Percentiles rank a stretch among this genome's conserved stretches.
These are phyloP conservation scores for Achlya hypogyna DNA, from an alignment of 352 stramenopile species.

Conservation along the genomic window DNA sequence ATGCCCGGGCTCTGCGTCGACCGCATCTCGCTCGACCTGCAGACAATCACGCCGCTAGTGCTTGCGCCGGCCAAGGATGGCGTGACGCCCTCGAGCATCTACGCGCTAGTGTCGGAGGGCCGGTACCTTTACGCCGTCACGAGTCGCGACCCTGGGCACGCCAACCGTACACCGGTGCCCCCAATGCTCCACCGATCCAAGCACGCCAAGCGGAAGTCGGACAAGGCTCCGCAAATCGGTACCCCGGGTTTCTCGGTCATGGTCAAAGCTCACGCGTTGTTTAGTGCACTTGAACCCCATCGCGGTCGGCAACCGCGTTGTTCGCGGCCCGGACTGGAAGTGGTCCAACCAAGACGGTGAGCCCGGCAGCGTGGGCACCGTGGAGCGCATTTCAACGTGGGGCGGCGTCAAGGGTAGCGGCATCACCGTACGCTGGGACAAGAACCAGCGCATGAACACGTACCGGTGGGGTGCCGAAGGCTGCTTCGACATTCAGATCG, in stretches of 20 bases:
- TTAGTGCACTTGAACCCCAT: conserved; percentile 25
- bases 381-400: conserved; percentile 71
- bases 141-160: conserved; percentile 32
- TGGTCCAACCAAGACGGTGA: conserved; percentile 73
- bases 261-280: conserved; percentile 6
- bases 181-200: conserved; percentile 38
- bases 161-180: background rate
- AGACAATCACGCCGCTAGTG: conserved; percentile 43
- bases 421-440: conserved; percentile 74
- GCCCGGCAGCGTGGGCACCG: conserved; percentile 46
- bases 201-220: conserved; percentile 25
- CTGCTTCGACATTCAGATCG: conserved; percentile 66
- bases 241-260: conserved; percentile 17
- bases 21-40: conserved; percentile 39
- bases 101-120: conserved; percentile 62
- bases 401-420: conserved; percentile 63
- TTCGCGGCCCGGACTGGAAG: conserved; percentile 72
- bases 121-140: conserved; percentile 50
- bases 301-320: conserved; percentile 52
- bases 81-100: conserved; percentile 50
- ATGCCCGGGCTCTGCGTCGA: conserved; percentile 58
- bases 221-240: conserved; percentile 26
- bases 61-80: conserved; percentile 36
- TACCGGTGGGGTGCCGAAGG: conserved; percentile 69
- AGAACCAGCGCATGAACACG: conserved; percentile 74